Evolutionary conservation across 129 eudicot species (phyloP).

Genomic region (Cynara cardunculus): DNA sequence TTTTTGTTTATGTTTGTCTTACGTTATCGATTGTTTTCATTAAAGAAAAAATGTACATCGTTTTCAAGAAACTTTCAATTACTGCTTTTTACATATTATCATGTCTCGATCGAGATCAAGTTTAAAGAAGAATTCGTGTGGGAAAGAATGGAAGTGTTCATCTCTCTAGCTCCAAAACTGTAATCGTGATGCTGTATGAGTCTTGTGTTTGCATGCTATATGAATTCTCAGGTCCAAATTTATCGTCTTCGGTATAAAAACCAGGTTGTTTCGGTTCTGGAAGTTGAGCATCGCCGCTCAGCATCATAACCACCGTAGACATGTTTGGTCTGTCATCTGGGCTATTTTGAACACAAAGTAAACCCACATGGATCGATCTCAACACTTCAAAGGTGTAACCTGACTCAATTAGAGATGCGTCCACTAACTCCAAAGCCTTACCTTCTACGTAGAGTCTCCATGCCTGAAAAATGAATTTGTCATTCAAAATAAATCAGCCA

Average conservation of each 20-base stretch:
- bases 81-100: not conserved
- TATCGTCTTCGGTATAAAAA: conserved; percentile 14
- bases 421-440: conserved; percentile 20
- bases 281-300: conserved; percentile 8
- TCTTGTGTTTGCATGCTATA: conserved; percentile 1
- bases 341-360: conserved; percentile 30
- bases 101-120: not conserved
- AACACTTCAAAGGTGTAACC: not conserved
- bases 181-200: not conserved
- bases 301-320: conserved; percentile 18
- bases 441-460: conserved; percentile 32
- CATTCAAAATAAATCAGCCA: not conserved
- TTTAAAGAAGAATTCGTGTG: not conserved
- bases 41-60: too few species aligned
- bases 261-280: conserved; percentile 24
- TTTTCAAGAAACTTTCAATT: not conserved
- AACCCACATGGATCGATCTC: conserved; percentile 22
- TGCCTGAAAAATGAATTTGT: not conserved
- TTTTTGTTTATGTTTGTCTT: too few species aligned
- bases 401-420: not conserved
- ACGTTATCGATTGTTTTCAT: not conserved
- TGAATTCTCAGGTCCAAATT: conserved; percentile 3
- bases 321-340: conserved; percentile 27
- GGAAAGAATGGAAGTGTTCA: not conserved
- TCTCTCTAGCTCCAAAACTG: conserved; percentile 9